Conservation (phyloP, 1,284 basidiomycete genomes). For the Microbotryum saponariae region DNA sequence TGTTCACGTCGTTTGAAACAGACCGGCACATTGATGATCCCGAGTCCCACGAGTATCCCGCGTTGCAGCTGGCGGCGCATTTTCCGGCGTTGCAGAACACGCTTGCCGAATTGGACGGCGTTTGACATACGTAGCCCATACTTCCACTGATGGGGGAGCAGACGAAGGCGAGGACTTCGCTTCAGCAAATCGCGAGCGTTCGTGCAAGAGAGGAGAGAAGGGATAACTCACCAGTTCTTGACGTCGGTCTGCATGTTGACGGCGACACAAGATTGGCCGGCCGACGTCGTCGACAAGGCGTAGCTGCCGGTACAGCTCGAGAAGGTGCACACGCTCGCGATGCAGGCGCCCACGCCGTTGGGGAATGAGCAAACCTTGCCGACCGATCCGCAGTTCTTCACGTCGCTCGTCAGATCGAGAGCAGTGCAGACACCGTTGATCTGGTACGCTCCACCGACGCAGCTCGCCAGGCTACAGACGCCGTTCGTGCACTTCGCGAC, state of each 20-base stretch:
- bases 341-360: not conserved
- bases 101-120: not conserved
- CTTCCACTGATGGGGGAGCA: not conserved
- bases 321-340: not conserved
- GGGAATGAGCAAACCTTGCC: constrained; percentile 6
- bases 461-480: constrained; percentile 12
- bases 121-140: not conserved
- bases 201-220: not conserved
- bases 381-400: constrained; percentile 9
- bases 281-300: not conserved
- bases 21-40: not conserved
- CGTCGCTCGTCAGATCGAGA: constrained; percentile 3
- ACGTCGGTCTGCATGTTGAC: constrained; percentile 1
- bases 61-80: constrained; percentile 5
- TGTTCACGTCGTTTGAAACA: constrained; percentile 4
- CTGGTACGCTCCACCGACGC: constrained; percentile 14
- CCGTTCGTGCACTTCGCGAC: constrained; percentile 5
- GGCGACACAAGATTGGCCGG: constrained; percentile 4
- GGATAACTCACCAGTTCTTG: not conserved
- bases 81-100: not conserved
- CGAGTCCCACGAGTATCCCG: constrained; percentile 4
- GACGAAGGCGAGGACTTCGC: not conserved
- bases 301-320: constrained; percentile 8
- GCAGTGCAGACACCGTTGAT: constrained; percentile 7
- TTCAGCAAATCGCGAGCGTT: not conserved